phyloP scores from a whole-genome alignment of 1,139 yeast species.

The Kazachstania sp. region DNA sequence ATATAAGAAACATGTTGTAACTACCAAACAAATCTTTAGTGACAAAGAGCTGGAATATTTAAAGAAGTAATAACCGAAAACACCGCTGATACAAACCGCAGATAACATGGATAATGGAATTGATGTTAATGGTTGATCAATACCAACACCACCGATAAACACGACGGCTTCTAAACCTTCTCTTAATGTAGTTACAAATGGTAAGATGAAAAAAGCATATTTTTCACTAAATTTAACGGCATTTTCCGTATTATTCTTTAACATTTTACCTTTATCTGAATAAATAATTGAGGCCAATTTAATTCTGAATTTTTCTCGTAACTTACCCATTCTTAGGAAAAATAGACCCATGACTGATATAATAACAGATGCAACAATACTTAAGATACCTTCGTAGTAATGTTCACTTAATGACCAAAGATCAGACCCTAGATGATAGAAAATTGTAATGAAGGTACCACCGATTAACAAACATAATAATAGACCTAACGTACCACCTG shows the following conservation, averaged over 20 bases:
- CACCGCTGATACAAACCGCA: conserved; percentile 60
- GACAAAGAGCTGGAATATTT: conserved; percentile 72
- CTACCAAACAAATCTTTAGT: conserved; percentile 68
- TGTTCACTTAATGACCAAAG: conserved; percentile 84
- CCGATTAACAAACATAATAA: conserved; percentile 71
- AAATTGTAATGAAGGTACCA: conserved; percentile 75
- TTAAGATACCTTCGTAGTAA: conserved; percentile 86
- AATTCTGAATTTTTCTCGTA: conserved; percentile 87
- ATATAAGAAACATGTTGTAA: conserved; percentile 79
- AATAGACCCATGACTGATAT: conserved; percentile 89
- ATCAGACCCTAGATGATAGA: conserved; percentile 70
- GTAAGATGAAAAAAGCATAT: conserved; percentile 74
- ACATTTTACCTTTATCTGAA: conserved; percentile 26
- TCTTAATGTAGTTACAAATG: conserved; percentile 76
- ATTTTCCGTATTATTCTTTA: conserved; percentile 12
- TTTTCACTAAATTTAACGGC: conserved; percentile 40
- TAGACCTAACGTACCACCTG: conserved; percentile 67
- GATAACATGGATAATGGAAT: conserved; percentile 74
- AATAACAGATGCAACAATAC: conserved; percentile 72
- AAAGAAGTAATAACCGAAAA: conserved; percentile 61
- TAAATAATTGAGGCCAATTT: conserved; percentile 72
- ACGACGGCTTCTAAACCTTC: conserved; percentile 93
- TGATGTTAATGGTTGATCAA: conserved; percentile 64
- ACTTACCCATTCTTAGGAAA: conserved; percentile 80
- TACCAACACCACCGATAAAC: conserved; percentile 82